A percentile compares a stretch with the other conserved stretches of the same genome.
Evolutionary conservation across 129 eudicot genomes (phyloP).

Genomic region (Flaveria linearis): DNA sequence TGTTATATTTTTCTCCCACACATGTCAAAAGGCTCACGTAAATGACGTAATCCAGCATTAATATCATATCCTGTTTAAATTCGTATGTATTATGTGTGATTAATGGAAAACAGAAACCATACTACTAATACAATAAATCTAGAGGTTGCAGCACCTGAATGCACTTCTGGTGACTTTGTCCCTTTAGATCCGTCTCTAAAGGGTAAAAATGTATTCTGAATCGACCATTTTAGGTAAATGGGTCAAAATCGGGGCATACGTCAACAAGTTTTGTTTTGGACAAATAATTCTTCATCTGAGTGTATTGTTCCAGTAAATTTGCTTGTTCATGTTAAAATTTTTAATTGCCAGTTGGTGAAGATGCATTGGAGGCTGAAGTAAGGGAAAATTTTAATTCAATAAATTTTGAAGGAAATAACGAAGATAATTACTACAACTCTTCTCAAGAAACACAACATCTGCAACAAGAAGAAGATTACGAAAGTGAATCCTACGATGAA

Average conservation of each 20-base stretch:
- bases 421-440: slow-evolving; percentile 52
- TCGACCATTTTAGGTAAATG: too few species aligned
- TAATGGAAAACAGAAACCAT: not conserved
- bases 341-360: slow-evolving; percentile 29
- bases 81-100: too few species aligned
- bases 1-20: not conserved
- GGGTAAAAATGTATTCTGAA: too few species aligned
- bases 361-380: slow-evolving; percentile 32
- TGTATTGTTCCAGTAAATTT: not conserved
- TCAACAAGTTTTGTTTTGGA: not conserved
- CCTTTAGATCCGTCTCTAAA: not conserved
- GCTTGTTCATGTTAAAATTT: not conserved
- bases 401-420: slow-evolving; percentile 55
- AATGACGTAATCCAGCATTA: not conserved
- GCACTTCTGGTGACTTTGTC: not conserved
- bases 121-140: not conserved
- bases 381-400: slow-evolving; percentile 40
- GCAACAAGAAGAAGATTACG: slow-evolving; percentile 46
- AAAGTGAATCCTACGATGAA: slow-evolving; percentile 47
- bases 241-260: too few species aligned
- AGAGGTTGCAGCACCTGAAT: not conserved
- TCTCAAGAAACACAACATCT: slow-evolving; percentile 51
- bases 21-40: not conserved
- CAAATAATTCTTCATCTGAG: not conserved
- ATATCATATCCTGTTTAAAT: too few species aligned